Evolutionary conservation across 2,329 filamentous ascomycete genomes (phyloP).

Genomic region (Colletotrichum salicis): DNA sequence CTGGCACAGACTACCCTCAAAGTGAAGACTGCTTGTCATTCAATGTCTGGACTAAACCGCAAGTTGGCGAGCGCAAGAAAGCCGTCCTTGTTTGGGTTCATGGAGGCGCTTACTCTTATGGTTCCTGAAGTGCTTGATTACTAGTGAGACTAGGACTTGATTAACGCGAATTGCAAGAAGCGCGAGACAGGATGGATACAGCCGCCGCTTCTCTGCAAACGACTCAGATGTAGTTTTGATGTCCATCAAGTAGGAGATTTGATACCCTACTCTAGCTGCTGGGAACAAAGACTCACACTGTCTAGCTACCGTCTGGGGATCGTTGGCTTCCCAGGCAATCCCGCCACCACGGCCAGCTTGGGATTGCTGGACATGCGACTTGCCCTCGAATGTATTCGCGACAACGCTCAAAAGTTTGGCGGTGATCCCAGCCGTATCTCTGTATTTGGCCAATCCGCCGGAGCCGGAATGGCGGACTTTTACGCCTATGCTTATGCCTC

Average conservation of each 20-base stretch:
- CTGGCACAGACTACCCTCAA: background rate
- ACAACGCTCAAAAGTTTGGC: slow-evolving; percentile 36
- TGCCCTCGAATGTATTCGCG: slow-evolving; percentile 37
- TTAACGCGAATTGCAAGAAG: slow-evolving; percentile 19
- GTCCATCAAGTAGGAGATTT: slow-evolving; percentile 48
- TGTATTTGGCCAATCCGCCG: slow-evolving; percentile 43
- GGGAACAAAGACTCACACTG: slow-evolving; percentile 5
- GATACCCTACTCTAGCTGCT: background rate
- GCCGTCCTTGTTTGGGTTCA: slow-evolving; percentile 58
- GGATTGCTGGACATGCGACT: slow-evolving; percentile 35
- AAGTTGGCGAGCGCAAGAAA: slow-evolving; percentile 45
- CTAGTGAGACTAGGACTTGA: background rate
- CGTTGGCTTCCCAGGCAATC: slow-evolving; percentile 51
- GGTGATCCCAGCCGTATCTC: slow-evolving; percentile 38
- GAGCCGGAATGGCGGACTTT: slow-evolving; percentile 50
- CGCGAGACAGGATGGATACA: slow-evolving; percentile 29
- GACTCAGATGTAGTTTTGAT: slow-evolving; percentile 57
- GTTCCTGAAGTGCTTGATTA: slow-evolving; percentile 36
- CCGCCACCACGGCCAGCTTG: slow-evolving; percentile 23
- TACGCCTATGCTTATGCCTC: slow-evolving; percentile 58
- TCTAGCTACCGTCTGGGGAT: slow-evolving; percentile 52
- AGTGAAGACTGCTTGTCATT: slow-evolving; percentile 51
- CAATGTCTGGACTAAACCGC: slow-evolving; percentile 51
- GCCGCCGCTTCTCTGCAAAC: slow-evolving; percentile 54
- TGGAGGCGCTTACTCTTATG: slow-evolving; percentile 50